A percentile compares a stretch with the other conserved stretches of the same genome.
Conservation (phyloP, 352 stramenopile genomes). For the Phytophthora melonis region DNA sequence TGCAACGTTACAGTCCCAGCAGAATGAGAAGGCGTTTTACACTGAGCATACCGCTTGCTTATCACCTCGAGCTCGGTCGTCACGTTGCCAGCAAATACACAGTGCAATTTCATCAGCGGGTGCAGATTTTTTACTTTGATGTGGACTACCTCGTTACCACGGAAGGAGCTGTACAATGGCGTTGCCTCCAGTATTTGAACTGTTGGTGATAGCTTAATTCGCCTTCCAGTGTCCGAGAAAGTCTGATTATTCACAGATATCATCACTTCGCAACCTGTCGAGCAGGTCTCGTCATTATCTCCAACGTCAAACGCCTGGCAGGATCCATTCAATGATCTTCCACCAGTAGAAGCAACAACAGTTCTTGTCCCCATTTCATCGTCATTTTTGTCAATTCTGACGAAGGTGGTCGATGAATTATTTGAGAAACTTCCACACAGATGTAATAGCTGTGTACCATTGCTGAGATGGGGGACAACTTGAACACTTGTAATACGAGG, state of each 20-base stretch:
- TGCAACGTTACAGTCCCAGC: constrained; percentile 29
- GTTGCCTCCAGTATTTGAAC: constrained; percentile 17
- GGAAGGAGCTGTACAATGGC: constrained; percentile 43
- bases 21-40: constrained; percentile 36
- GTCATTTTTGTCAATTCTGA: constrained; percentile 27
- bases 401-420: constrained; percentile 12
- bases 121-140: constrained; percentile 37
- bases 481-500: constrained; percentile 39
- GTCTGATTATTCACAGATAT: constrained; percentile 61
- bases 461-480: constrained; percentile 10
- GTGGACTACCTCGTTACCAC: constrained; percentile 38
- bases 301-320: constrained; percentile 32
- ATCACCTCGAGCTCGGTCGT: constrained; percentile 8
- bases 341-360: neutral
- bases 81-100: constrained; percentile 37
- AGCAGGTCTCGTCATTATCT: constrained; percentile 12
- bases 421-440: constrained; percentile 28
- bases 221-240: constrained; percentile 36
- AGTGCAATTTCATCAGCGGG: constrained; percentile 28
- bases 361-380: neutral
- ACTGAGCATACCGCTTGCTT: constrained; percentile 32
- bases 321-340: constrained; percentile 21
- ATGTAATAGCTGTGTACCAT: constrained; percentile 20
- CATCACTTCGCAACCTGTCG: constrained; percentile 33
- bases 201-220: constrained; percentile 21